Base-by-base conservation (phyloP, 2,329 filamentous ascomycete species). In the Macroventuria anomochaeta region DNA sequence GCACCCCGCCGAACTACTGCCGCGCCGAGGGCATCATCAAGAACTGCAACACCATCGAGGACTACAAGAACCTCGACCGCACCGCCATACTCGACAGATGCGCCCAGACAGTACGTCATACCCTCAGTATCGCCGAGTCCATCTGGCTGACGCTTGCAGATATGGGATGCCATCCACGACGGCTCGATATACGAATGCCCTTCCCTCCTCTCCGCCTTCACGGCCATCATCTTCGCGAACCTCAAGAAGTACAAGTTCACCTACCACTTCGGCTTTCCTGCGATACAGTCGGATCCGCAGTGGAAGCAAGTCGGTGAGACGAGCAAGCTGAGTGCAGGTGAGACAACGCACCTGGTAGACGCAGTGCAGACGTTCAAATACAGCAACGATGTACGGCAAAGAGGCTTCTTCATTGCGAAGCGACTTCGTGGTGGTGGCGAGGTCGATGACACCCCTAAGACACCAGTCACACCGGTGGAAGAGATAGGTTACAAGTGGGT, bases 261-360 rank as follows among this genome's bases (percentile, higher is more conserved):
- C n/a, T 97, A 97, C 77, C 96, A 96, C 87, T 97, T 97, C 75
- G 93, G 89, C 5, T 99, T 96, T 69, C 95, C 95, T 1, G 92
- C 93, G 13, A 82, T 99, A 37, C 93, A 96, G 72, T 96, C 93
- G 3, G 88, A 93, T 48, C 91, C 91, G 1, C 80, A 83, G 23
- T 99, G 95, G 95, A 88, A 85, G 64, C 67, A 70, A 28, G 58
- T 70, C 4, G 64, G 71, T 5, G 68, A 70, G 17, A 57, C 59
- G 3, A 65, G 80, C 2, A 75, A 75, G 41, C 76, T 97, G 40
- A 84, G 81, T 2, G 70, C 83, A 2, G 79, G 83, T 57, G 93
- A 97, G 74, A 93, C 88, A 53, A 88, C 87, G 2, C 83, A 85
- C 6, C 81, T 99, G 26, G 90, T 93, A 11, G 92, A 96, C 52